phyloP scores from a whole-genome alignment of 1,284 basidiomycete species.

The Boletus mariae region DNA sequence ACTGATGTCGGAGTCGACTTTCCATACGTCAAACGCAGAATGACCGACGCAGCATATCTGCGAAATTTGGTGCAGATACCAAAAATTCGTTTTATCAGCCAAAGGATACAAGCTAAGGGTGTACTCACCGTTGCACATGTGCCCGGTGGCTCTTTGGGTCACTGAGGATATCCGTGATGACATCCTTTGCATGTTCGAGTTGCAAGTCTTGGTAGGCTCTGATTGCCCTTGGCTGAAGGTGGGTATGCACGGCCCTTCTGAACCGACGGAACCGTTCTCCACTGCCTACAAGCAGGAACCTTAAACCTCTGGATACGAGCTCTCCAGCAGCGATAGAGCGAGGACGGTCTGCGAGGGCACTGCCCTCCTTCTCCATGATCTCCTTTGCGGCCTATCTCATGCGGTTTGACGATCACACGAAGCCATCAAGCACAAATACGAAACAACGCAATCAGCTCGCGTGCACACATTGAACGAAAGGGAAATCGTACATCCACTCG shows the following conservation, averaged over 20 bases:
- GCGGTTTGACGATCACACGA: not conserved
- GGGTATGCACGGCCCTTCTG: slow-evolving; percentile 35
- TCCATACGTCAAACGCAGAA: slow-evolving; percentile 65
- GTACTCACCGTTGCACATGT: slow-evolving; percentile 32
- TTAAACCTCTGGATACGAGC: slow-evolving; percentile 23
- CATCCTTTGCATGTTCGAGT: slow-evolving; percentile 32
- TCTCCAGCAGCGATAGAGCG: slow-evolving; percentile 27
- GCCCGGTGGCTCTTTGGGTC: slow-evolving; percentile 35
- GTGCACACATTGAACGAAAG: not conserved
- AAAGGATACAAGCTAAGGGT: not conserved
- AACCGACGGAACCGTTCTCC: slow-evolving; percentile 31
- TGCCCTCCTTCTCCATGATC: slow-evolving; percentile 38
- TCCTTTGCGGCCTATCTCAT: slow-evolving; percentile 22
- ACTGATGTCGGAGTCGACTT: slow-evolving; percentile 47
- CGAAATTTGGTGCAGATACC: not conserved
- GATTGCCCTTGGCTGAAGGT: slow-evolving; percentile 37
- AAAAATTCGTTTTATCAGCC: not conserved
- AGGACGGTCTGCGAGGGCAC: slow-evolving; percentile 33
- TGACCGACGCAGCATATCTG: slow-evolving; percentile 62
- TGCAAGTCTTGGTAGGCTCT: slow-evolving; percentile 35
- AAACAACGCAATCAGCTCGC: not conserved
- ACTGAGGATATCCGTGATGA: slow-evolving; percentile 38
- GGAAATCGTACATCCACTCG: slow-evolving; percentile 29
- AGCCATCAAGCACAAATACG: too few species aligned
- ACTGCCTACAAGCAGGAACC: slow-evolving; percentile 18